Evolutionary conservation across 345 rosid genomes (phyloP), one percentile per base, ranked within the genome.

Genomic region (Eutrema yunnanense): DNA sequence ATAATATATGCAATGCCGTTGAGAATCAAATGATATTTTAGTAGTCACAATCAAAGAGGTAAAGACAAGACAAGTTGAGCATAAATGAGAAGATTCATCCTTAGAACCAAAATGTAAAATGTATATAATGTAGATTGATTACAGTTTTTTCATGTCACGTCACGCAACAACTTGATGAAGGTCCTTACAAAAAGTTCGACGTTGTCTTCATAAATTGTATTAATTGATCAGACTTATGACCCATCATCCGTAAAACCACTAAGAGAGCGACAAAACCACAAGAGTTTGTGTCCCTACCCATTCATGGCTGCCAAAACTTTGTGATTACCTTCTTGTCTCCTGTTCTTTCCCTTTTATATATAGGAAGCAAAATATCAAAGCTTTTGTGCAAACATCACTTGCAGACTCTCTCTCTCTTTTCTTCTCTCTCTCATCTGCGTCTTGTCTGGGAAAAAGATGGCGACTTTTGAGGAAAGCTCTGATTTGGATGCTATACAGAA

Each of bases 401-500:
- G 19, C 9, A 58, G 6, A 30, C 14, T 61, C 37, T 43, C 13
- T 29, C 37, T 43, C 38, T 43, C 0, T 50, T 50, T 3, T 33
- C 2, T 41, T 16, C 16, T 51, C 16, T 71, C 41, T 46, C 38
- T 49, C 16, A 8, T 73, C 55, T 73, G 42, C 38, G 9, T 69
- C 46, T 58, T 29, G 37, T 57, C 30, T 54, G 5, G 13, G 4
- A 6, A 34, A 44, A 59, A 60, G 19, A 87, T 85, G 88, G 72
- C 79, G 6, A 70, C 65, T 22, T 16, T 71, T 2, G 81, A 84
- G 43, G 89, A 86, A 62, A 72, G 74, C 14, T 73, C 78, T 11
- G 67, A 71, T 22, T 65, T 87, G 26, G 88, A 90, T 6, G 74
- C 79, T 73, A 79, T 87, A 4, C 78, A 76, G 32, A 82, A 85